Percentiles rank a stretch among this genome's conserved stretches.
Evolutionary conservation across 1,284 basidiomycete species (phyloP).

Genomic region (Papiliotrema fonsecae): DNA sequence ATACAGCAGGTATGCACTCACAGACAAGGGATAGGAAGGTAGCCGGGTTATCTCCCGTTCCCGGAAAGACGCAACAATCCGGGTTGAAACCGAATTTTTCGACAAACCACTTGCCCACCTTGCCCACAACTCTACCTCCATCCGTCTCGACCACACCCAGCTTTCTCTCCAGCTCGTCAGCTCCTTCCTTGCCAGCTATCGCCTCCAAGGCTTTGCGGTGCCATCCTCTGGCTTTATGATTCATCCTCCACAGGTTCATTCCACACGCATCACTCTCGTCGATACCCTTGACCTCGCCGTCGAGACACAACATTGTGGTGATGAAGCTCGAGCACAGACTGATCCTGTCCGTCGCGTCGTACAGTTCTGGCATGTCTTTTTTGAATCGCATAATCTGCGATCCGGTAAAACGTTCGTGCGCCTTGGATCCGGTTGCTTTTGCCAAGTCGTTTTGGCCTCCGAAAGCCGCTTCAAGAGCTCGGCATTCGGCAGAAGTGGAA

Average conservation of each 20-base stretch:
- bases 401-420: constrained; percentile 84
- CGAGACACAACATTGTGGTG: constrained; percentile 64
- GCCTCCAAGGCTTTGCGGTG: constrained; percentile 58
- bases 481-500: constrained; percentile 71
- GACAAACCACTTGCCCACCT: constrained; percentile 66
- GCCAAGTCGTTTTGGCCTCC: constrained; percentile 69
- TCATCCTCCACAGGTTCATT: constrained; percentile 74
- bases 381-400: constrained; percentile 75
- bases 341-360: constrained; percentile 64
- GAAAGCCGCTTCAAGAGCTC: constrained; percentile 57
- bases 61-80: constrained; percentile 76
- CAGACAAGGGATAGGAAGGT: constrained; percentile 67
- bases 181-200: constrained; percentile 52
- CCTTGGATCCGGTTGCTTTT: constrained; percentile 71
- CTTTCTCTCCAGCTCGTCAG: constrained; percentile 63
- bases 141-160: constrained; percentile 71
- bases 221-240: constrained; percentile 66
- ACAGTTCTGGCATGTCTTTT: constrained; percentile 57
- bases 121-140: constrained; percentile 63
- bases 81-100: constrained; percentile 67
- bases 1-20: constrained; percentile 20
- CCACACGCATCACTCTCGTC: constrained; percentile 70
- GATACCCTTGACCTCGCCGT: constrained; percentile 48
- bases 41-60: constrained; percentile 88
- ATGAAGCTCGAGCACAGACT: constrained; percentile 79